Evolutionary conservation across 2,329 filamentous ascomycete genomes (phyloP), one percentile per base, ranked within the genome.

Genomic region (Macrophomina pseudophaseolina): DNA sequence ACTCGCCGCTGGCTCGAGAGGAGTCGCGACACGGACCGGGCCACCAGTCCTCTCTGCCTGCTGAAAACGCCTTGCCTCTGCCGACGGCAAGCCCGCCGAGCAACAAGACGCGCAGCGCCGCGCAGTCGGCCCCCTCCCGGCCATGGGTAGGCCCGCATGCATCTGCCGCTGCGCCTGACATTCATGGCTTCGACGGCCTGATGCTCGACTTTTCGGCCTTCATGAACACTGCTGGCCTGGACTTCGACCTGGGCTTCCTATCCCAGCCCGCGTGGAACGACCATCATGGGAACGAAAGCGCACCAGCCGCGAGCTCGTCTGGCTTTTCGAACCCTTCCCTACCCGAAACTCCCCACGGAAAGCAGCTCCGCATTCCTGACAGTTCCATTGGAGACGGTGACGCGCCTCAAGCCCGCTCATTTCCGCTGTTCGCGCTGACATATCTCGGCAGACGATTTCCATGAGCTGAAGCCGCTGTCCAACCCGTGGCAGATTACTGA

Each of bases 351-450:
- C 40, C 18, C 14, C 23, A 44, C 14, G 56, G 18, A 9, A 59
- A 46, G 40, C 56, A 18, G 16, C 23, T 40, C 8, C 40, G 56
- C n/a, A 42, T 63, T 18, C 59, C 59, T 14, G 40, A 63, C 14
- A n/a, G n/a, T n/a, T 49, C 44, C 14, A 52, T 52, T 16, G 59
- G 59, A 51, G 59, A 63, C n/a, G 59, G 59, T 63, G 48, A 38
- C 7, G 16, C 33, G 23, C 18, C 16, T 14, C 40, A 46, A 16
- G 23, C 69, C 72, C 38, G 69, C 68, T 72, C 28, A 68, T 68
- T 12, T n/a, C 48, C 18, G 23, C 23, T 23, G 3, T 46, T 28
- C 30, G 11, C 12, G 33, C 56, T 60, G 40, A 60, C 40, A 16
- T 32, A 23, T n/a, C 9, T 44, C 6, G 14, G 12, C 59, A 63